Conservation (phyloP, 169 alveolate species). For the Plasmodium inui region DNA sequence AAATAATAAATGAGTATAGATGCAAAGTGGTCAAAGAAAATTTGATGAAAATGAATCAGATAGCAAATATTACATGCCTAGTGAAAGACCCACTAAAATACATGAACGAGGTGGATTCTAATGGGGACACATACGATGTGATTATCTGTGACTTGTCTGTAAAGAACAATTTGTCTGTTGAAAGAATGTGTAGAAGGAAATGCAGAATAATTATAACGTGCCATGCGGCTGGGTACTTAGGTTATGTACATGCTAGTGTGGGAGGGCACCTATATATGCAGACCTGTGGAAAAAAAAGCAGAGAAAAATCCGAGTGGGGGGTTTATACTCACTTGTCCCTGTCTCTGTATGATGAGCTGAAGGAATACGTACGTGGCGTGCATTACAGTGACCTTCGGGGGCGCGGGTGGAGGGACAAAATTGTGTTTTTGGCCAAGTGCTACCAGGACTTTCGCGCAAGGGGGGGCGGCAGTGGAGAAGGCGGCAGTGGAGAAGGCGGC, state of each 20-base stretch:
- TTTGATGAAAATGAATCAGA: conserved; percentile 12
- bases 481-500: too few species aligned
- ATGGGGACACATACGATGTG: conserved; percentile 8
- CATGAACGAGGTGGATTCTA: neutral
- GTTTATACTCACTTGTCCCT: conserved; percentile 14
- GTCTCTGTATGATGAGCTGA: conserved; percentile 19
- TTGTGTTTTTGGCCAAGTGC: conserved; percentile 24
- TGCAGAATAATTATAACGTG: conserved; percentile 14
- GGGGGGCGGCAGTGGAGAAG: neutral
- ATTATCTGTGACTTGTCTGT: conserved; percentile 31
- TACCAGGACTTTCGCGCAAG: neutral
- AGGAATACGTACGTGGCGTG: neutral
- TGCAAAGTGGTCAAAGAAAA: conserved; percentile 28
- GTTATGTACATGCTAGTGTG: conserved; percentile 16
- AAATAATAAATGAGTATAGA: conserved; percentile 15
- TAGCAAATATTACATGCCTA: conserved; percentile 21
- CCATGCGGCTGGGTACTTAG: neutral
- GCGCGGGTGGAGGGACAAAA: neutral
- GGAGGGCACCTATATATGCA: conserved; percentile 15
- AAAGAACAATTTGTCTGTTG: conserved; percentile 25
- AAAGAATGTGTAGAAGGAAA: conserved; percentile 14
- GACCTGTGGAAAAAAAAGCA: neutral
- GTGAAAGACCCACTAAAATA: conserved; percentile 15
- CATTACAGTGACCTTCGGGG: neutral
- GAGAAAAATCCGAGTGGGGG: neutral